Percentiles rank a stretch among this genome's conserved stretches.
These are phyloP conservation scores for Ascochyta koolunga DNA, from an alignment of 2,329 filamentous ascomycete genomes.

Conservation along the genomic window DNA sequence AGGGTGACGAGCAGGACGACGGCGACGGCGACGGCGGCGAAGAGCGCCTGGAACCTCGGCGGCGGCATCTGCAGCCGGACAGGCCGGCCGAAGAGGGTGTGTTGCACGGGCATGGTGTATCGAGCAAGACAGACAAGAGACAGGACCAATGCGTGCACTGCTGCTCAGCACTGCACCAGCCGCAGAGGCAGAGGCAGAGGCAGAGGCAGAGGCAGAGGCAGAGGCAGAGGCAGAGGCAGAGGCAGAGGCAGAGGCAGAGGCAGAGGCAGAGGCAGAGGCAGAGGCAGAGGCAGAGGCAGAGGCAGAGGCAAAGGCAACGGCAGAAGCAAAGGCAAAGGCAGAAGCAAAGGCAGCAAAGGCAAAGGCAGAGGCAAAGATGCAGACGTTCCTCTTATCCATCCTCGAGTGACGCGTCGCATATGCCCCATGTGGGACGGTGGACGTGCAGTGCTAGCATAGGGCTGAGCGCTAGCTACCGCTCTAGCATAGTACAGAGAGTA, in stretches of 20 bases:
- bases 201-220: too few relatives aligned
- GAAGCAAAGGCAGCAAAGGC: too few relatives aligned
- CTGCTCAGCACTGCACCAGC: conserved; percentile 2
- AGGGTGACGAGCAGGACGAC: conserved; percentile 42
- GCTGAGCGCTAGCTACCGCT: conserved; percentile 11
- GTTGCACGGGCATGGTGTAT: conserved; percentile 42
- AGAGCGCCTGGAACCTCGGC: conserved; percentile 55
- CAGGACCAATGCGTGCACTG: too few relatives aligned
- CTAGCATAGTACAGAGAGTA: conserved; percentile 29
- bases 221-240: too few relatives aligned
- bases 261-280: too few relatives aligned
- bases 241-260: too few relatives aligned
- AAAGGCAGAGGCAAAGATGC: too few relatives aligned
- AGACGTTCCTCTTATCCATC: too few relatives aligned
- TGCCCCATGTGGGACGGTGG: not conserved
- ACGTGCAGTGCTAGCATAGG: too few relatives aligned
- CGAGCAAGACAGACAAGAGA: conserved; percentile 10
- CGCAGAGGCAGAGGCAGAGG: not conserved
- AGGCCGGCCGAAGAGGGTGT: conserved; percentile 40
- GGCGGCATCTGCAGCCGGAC: conserved; percentile 48
- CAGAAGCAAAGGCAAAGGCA: too few relatives aligned
- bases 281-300: too few relatives aligned
- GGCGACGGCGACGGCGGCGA: conserved; percentile 43
- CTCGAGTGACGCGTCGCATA: conserved; percentile 24
- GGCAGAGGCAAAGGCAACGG: too few relatives aligned